Evolutionary conservation across 306 rosid species (phyloP).

Genomic region (Citrullus amarus): DNA sequence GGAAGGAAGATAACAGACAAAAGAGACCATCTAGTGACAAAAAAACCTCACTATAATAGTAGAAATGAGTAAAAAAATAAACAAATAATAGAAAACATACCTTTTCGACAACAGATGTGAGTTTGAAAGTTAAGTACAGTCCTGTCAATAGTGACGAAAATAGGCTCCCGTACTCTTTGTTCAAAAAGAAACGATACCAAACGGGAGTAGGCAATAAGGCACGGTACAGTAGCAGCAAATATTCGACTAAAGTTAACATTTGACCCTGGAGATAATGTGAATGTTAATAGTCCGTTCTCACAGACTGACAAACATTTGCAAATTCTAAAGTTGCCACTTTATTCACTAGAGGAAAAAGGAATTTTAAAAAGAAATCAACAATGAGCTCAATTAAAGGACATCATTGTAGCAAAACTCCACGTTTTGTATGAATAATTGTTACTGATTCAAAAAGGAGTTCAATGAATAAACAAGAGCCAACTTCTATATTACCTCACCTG

Average conservation of each 20-base stretch:
- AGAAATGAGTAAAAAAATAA: neutral
- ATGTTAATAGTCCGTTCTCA: neutral
- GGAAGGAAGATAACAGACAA: neutral
- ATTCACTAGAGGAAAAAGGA: neutral
- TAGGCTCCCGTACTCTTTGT: slow-evolving; percentile 95
- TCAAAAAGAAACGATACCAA: slow-evolving; percentile 98
- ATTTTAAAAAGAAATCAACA: neutral
- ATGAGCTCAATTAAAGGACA: neutral
- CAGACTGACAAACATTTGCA: neutral
- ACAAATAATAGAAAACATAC: slow-evolving; percentile 20
- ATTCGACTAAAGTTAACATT: slow-evolving; percentile 85
- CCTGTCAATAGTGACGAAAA: slow-evolving; percentile 93
- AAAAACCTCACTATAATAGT: neutral
- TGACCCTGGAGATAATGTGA: slow-evolving; percentile 52
- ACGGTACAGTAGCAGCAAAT: slow-evolving; percentile 77
- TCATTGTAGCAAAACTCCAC: neutral
- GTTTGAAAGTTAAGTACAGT: slow-evolving; percentile 88
- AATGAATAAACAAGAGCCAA: neutral
- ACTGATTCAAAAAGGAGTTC: neutral
- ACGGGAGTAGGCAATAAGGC: slow-evolving; percentile 93
- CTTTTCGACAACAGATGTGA: slow-evolving; percentile 95
- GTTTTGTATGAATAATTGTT: neutral
- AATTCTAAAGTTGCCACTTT: neutral
- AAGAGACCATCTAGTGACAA: neutral
- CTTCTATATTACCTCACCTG: slow-evolving; percentile 46